Evolutionary conservation across 495 filamentous ascomycete genomes (phyloP), one percentile per base, ranked within the genome.

Genomic region (Podospora australis): DNA sequence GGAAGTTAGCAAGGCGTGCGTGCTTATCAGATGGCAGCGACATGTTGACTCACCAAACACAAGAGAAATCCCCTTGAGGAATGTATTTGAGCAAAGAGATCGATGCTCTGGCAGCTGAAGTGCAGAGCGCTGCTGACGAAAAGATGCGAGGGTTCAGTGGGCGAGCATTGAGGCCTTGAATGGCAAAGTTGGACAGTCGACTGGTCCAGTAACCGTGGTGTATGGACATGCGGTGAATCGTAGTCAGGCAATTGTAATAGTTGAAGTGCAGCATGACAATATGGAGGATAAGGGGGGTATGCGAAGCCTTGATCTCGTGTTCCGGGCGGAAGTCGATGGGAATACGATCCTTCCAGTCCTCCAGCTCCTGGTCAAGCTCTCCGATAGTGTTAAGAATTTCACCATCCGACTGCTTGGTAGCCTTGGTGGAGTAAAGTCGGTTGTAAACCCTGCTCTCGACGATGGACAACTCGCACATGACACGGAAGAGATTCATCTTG

Each of bases 131-230:
- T 2, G 94, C 90, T 2, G 89, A 95, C n/a, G 88, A 82, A 64
- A 95, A 98, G 7, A 97, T 88, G 49, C 92, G 74, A 1, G 92
- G 92, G 55, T 97, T 98, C 45, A 98, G 67, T 2, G 92, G 90
- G 52, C 83, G 75, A 4, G 89, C 84, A 66, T 96, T 97, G 29
- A 96, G 67, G 5, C 92, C 92, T 57, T 92, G 86, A 34, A 97
- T 90, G 2, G 92, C 92, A 63, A 88, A 98, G 56, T 97, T 91
- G 22, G 90, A 95, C 19, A 97, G 72, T 34, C 92, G 80, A 57
- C 86, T 96, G 6, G 90, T 96, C 92, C 92, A 98, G 70, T 95
- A 96, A 2, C 92, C 92, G 61, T 97, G 94, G 63, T 98, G 92
- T 42, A 96, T 83, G 4, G 88, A 94, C 92, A 97, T 97, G 19